Base-by-base conservation (phyloP, 345 rosid species). In the Cardamine resedifolia region DNA sequence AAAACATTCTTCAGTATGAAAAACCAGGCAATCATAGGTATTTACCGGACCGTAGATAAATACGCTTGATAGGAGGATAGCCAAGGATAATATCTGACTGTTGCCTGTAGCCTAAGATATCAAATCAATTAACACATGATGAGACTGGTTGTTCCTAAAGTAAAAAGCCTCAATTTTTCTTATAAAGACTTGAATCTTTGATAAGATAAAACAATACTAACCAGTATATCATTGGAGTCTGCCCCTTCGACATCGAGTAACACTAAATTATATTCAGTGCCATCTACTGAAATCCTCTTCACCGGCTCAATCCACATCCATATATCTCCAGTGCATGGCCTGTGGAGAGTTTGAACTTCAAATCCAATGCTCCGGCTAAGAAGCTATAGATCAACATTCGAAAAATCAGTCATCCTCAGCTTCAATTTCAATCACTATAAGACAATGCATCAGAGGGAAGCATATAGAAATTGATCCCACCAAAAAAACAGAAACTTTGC, bases 231-330 rank as follows among this genome's bases (percentile, higher is more conserved):
- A 63, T 55, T 48, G 6, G 84, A 66, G 49, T 76, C 79, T 19
- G 63, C 71, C 3, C 78, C 82, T 83, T 80, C 81, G 5, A 65
- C 71, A 61, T 80, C 82, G 26, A 83, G 75, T 50, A 83, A 71
- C 47, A 83, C 73, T 48, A 83, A 49, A 57, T 6, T 78, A 66
- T 83, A 78, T 41, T 83, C 82, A 4, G 79, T 73, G 14, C 82
- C 84, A 80, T 74, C 82, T 69, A 64, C 77, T 8, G 80, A 69
- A 16, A 71, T 73, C 61, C 77, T 75, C 80, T 83, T 80, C 11
- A 72, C 63, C 1, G 84, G 82, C 18, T 80, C 80, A 78, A 72
- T 72, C 84, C 86, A 83, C 80, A 80, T 72, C 86, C 84, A 83
- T 66, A 83, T 75, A 69, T 79, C 86, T 75, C 78, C 80, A 2